Evolutionary conservation across 108 stramenopile species (phyloP), one percentile per base, ranked within the genome.

Genomic region (Stephanodiscus triporus): DNA sequence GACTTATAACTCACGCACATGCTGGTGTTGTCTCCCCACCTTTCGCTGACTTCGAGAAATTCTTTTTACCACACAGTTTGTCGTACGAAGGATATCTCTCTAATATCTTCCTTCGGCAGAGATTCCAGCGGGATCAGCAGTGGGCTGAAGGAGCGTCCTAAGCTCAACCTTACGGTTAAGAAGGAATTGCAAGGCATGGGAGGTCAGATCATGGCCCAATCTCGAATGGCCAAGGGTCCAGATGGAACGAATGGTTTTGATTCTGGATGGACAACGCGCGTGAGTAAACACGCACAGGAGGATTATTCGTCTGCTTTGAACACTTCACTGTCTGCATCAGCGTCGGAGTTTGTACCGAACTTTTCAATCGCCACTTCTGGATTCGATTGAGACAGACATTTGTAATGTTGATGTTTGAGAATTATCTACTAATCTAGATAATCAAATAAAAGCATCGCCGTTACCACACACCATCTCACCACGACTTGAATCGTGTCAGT

Each of bases 151-250:
- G 82, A 91, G 69, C 85, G 93, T 13, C 89, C 89, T 17, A 89
- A 83, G 56, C 78, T 94, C 8, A 94, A 94, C 72, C 76, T 94
- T 17, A 88, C 89, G 0, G 93, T 91, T 23, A 90, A 88, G 82
- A 91, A 87, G 58, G 86, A 88, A 66, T 66, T 84, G 40, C 61
- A 80, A 66, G 80, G 67, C n/a, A 85, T 90, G 54, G 93, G 89
- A 37, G 93, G 93, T 45, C 87, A 81, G 43, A 94, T 94, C 65
- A 89, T 91, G 85, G 90, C 93, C 17, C 93, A 94, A 68, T 90
- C 88, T 58, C 76, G 78, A 65, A 94, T 94, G 93, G 93, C 91
- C 10, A 81, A 75, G 64, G 91, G 91, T 30, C 91, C 91, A 5
- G 88, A 91, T 66, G 88, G 86, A 10, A 86, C 87, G 4, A 66